phyloP scores from a whole-genome alignment of 164 flowering plant species.

The Vitis rupestris region DNA sequence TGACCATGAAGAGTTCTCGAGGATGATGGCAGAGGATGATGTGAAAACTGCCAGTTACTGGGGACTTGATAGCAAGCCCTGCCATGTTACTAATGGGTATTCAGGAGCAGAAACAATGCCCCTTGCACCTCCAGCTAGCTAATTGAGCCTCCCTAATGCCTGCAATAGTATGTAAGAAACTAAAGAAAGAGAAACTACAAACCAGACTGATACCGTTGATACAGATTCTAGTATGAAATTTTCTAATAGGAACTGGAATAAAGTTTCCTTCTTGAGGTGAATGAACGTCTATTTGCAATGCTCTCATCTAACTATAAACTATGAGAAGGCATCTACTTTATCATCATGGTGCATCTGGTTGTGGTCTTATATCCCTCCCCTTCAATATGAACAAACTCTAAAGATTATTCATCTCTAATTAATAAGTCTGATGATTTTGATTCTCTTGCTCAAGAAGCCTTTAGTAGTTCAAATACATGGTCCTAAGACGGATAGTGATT shows the following conservation, averaged over 20 bases:
- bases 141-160: neutral
- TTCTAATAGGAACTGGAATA: no score
- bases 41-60: constrained; percentile 55
- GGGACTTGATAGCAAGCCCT: constrained; percentile 38
- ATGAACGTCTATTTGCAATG: neutral
- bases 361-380: no score
- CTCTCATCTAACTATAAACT: neutral
- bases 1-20: constrained; percentile 68
- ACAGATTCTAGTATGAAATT: neutral
- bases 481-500: neutral
- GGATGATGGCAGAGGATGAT: constrained; percentile 55
- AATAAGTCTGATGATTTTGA: neutral
- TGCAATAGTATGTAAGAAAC: no score
- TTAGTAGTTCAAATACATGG: neutral
- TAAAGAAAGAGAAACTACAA: no score
- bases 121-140: constrained; percentile 19
- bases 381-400: no score
- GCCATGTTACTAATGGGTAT: constrained; percentile 12
- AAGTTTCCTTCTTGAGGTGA: neutral
- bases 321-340: neutral
- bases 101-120: constrained; percentile 15
- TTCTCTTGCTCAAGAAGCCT: neutral
- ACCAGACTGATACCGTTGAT: neutral
- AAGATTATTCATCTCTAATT: neutral
- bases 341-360: no score